Percentiles rank a stretch among this genome's conserved stretches.
Conservation (phyloP, 441 rosid species). For the Brassica hybrid region DNA sequence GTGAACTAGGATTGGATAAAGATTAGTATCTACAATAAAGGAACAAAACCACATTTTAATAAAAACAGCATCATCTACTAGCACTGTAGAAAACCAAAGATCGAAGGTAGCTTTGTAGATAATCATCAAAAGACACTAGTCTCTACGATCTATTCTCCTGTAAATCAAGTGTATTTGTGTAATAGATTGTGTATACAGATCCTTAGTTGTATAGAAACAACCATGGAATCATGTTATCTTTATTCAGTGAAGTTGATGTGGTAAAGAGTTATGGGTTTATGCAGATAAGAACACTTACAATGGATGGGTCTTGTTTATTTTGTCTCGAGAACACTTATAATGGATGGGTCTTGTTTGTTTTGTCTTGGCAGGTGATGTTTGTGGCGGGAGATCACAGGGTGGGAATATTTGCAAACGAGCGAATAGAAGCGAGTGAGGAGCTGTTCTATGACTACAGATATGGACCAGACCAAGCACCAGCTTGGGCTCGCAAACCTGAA, state of each 20-base stretch:
- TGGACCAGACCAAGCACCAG: slow-evolving; percentile 94
- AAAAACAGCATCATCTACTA: neutral
- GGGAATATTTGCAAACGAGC: slow-evolving; percentile 91
- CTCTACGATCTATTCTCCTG: neutral
- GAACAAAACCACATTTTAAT: neutral
- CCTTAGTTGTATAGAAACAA: neutral
- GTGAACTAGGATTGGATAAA: slow-evolving; percentile 12
- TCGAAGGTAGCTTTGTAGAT: neutral
- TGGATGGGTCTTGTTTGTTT: neutral
- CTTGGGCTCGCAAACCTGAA: slow-evolving; percentile 92
- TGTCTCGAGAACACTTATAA: slow-evolving; percentile 1
- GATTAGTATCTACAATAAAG: neutral
- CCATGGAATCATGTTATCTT: neutral
- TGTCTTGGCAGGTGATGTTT: slow-evolving; percentile 39
- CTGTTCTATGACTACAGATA: slow-evolving; percentile 90
- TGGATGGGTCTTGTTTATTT: neutral
- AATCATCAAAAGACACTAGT: neutral
- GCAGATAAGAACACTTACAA: neutral
- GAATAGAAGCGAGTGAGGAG: slow-evolving; percentile 89
- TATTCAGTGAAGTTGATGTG: neutral
- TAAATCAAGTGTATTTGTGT: neutral
- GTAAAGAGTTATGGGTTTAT: neutral
- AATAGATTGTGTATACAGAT: neutral
- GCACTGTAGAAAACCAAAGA: neutral
- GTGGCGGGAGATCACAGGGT: slow-evolving; percentile 91